phyloP scores from a whole-genome alignment of 306 rosid genomes.

The Citrullus mucosospermus region DNA sequence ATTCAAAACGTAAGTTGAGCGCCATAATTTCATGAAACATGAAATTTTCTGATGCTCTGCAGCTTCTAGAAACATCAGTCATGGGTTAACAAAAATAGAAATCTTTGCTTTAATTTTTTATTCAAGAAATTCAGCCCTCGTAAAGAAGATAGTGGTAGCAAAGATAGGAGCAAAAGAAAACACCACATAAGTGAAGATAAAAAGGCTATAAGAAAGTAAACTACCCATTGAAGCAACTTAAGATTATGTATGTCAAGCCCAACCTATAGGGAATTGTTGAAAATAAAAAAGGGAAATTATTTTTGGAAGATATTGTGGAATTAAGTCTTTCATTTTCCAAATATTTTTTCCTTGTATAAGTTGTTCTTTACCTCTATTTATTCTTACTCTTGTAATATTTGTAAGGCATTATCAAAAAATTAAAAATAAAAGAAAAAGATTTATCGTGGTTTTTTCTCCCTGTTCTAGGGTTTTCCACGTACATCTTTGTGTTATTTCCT shows the following conservation, averaged over 20 bases:
- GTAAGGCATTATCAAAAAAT: no score
- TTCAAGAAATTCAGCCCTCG: background rate
- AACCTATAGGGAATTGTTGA: background rate
- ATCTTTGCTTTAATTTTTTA: background rate
- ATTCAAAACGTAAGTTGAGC: background rate
- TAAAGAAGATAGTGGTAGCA: background rate
- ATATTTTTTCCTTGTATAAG: no score
- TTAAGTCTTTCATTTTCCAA: no score
- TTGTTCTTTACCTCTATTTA: no score
- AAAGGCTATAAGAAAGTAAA: background rate
- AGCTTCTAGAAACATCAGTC: background rate
- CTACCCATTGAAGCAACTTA: background rate
- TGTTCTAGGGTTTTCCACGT: no score
- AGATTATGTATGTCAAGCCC: background rate
- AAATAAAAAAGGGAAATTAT: no score
- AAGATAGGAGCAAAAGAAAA: background rate
- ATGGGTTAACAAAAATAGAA: no score
- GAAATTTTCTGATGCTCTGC: background rate
- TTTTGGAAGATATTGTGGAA: no score
- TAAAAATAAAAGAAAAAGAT: no score
- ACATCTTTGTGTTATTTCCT: no score
- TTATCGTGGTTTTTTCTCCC: no score
- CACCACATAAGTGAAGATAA: background rate
- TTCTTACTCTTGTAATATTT: no score
- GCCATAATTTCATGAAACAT: background rate